phyloP scores from a whole-genome alignment of 331 rosid species.

The Malus hybrid region DNA sequence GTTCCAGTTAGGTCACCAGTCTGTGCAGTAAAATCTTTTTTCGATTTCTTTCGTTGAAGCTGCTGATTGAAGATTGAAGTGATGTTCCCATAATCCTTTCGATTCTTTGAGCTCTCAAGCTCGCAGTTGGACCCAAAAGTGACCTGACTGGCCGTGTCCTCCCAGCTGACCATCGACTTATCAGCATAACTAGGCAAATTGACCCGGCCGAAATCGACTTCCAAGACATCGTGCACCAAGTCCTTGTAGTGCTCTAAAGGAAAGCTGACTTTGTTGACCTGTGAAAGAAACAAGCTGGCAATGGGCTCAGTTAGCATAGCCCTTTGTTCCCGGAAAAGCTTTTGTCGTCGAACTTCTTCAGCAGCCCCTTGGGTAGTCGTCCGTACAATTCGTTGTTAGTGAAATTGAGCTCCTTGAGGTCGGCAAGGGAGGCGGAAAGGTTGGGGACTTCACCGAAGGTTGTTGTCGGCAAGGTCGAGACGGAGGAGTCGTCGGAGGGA shows the following conservation, averaged over 20 bases:
- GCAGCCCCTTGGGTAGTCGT: constrained; percentile 43
- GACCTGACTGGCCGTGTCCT: constrained; percentile 63
- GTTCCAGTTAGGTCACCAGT: constrained; percentile 91
- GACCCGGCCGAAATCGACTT: constrained; percentile 73
- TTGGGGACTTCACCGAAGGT: constrained; percentile 64
- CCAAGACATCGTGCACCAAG: constrained; percentile 56
- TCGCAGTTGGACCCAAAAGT: constrained; percentile 56
- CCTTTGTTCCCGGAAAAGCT: constrained; percentile 83
- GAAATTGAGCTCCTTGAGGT: constrained; percentile 59
- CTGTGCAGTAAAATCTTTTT: constrained; percentile 88
- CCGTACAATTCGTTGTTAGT: constrained; percentile 75
- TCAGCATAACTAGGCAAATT: constrained; percentile 61
- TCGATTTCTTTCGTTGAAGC: background rate
- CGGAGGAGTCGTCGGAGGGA: constrained; percentile 47
- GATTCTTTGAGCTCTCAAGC: constrained; percentile 28
- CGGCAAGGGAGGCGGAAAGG: constrained; percentile 38
- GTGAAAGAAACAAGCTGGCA: constrained; percentile 38
- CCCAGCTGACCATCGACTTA: constrained; percentile 45
- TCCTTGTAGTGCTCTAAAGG: constrained; percentile 41
- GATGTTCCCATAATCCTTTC: background rate
- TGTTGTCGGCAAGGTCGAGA: constrained; percentile 86
- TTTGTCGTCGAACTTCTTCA: constrained; percentile 45
- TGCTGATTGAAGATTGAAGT: background rate
- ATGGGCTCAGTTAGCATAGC: constrained; percentile 55
- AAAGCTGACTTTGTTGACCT: no score